Base-by-base conservation (phyloP, 306 rosid species). In the Medicago ruthenica region DNA sequence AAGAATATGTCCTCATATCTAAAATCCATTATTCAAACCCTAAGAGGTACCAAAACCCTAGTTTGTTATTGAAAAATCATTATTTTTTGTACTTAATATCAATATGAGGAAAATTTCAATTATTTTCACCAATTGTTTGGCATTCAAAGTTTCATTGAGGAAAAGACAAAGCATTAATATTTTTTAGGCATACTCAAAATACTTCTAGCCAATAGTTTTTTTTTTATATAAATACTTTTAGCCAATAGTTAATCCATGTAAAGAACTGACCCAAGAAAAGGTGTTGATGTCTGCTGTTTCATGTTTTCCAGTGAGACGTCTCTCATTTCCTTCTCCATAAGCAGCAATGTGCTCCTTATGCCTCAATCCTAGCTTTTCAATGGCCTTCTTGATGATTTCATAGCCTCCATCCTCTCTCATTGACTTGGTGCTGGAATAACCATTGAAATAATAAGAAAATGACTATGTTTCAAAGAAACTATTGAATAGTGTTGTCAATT, bases 291-390 rank as follows among this genome's bases (percentile, higher is more conserved):
- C 85, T 0, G 89, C 91, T 1, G 93, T 89, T 82, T 89, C 91
- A 51, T 89, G 88, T 68, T 13, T 81, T 7, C 93, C 93, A 4
- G 91, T 89, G 79, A 89, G 91, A 39, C 89, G 89, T 36, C 91
- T 87, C 75, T 89, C 89, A 39, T 89, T 89, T 73, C 93, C 93
- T 81, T 82, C 79, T n/a, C 93, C 93, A 64, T 89, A 87, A 34
- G 91, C 89, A 41, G 89, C 87, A 40, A 89, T 87, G 86, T 89
- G 93, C 9, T 89, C 93, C 34, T 83, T 85, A 82, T 89, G 93
- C 82, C 37, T 89, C 79, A 87, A 69, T 36, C 78, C 67, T 24
- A 87, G 89, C 53, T 85, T 89, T 24, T 82, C 83, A 45, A 89
- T 85, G 9, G 93, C 91, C 67, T 80, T 87, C 75, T 87, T 83